A percentile compares a stretch with the other conserved stretches of the same genome.
Conservation (phyloP, 371 early-diverging fungal species). For the Cokeromyces recurvatus region DNA sequence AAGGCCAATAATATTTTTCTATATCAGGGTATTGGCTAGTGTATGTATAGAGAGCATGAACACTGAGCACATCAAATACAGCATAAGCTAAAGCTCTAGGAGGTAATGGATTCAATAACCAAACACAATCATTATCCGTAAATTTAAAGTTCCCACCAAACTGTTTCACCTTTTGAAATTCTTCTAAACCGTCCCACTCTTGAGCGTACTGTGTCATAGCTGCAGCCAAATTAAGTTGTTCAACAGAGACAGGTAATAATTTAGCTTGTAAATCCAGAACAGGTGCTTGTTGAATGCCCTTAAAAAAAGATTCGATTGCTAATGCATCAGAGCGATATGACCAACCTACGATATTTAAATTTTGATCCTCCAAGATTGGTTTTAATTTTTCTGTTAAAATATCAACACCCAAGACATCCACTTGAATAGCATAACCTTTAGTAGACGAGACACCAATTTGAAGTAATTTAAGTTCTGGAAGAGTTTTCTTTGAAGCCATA, state of each 20-base stretch:
- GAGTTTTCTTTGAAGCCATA: slow-evolving; percentile 17
- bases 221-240: slow-evolving; percentile 19
- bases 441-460: slow-evolving; percentile 34
- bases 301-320: slow-evolving; percentile 32
- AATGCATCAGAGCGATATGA: slow-evolving; percentile 33
- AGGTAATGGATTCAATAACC: slow-evolving; percentile 32
- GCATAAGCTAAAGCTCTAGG: slow-evolving; percentile 37
- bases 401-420: slow-evolving; percentile 35
- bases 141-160: slow-evolving; percentile 23
- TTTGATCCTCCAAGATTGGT: slow-evolving; percentile 15
- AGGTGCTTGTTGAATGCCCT: slow-evolving; percentile 11
- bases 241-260: slow-evolving; percentile 17
- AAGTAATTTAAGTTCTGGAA: slow-evolving; percentile 35
- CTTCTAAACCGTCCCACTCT: slow-evolving; percentile 27
- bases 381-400: slow-evolving; percentile 17
- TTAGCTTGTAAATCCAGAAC: slow-evolving; percentile 41
- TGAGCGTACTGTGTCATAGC: slow-evolving; percentile 26
- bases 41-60: slow-evolving; percentile 24
- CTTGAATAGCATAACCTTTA: slow-evolving; percentile 38
- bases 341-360: slow-evolving; percentile 29
- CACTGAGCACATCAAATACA: slow-evolving; percentile 41
- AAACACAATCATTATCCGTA: slow-evolving; percentile 30
- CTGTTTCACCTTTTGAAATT: slow-evolving; percentile 31
- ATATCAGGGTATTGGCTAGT: background rate
- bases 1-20: slow-evolving; percentile 26